Evolutionary conservation across 2,329 filamentous ascomycete genomes (phyloP), one percentile per base, ranked within the genome.

Genomic region (Verticillium tricorpus): DNA sequence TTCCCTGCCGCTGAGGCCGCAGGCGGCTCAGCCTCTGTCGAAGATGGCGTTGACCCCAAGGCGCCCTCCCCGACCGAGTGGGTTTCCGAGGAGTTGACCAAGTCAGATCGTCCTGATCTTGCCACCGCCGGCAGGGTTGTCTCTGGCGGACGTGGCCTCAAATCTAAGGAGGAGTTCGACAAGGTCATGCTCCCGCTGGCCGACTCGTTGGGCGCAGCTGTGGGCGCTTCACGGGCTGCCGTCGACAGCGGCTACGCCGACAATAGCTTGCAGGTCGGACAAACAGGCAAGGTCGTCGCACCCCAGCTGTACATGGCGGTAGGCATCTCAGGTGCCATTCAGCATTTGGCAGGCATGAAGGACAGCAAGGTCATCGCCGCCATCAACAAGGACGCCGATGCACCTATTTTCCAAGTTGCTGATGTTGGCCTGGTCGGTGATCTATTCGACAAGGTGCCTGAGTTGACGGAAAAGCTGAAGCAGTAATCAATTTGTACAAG

Each of bases 291-390:
- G 85, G 96, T 98, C 65, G 94, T 99, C 60, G 95, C 95, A 56
- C 95, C 95, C 63, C 89, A 99, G 77, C 81, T 99, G 64, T 99
- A 99, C 75, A 84, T 99, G 68, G 96, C 93, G 60, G 93, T 94
- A 14, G 95, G 95, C 72, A 98, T 99, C 69, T 97, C 92, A 9
- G 95, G 95, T 60, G 95, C 95, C 25, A 99, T 99, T 69, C 95
- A 99, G 80, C 95, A 99, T 82, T 78, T 99, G 78, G 95, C 95
- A 35, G 95, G 95, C 73, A 99, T 99, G 95, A 99, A 99, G 85
- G 95, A 99, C 74, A 97, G 93, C 82, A 99, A 99, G 82, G 95
- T 99, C 63, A 99, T 99, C 79, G 95, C 94, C 25, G 92, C 92
- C 15, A 98, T 99, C 73, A 99, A 99, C 84, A 99, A 99, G 82